Base-by-base conservation (phyloP, 352 stramenopile genomes). In the Pythium biforme region DNA sequence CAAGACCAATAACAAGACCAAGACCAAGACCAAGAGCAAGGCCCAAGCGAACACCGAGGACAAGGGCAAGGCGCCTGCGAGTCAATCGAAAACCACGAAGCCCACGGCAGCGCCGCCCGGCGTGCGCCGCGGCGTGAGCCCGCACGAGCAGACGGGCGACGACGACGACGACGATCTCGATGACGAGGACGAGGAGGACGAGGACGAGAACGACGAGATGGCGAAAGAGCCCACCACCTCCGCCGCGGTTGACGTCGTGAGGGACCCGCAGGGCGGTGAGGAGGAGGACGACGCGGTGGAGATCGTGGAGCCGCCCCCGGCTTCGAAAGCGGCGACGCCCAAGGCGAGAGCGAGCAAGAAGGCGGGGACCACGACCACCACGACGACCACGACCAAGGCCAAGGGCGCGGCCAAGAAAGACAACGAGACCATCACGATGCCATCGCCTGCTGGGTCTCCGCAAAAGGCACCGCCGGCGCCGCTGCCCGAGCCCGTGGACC, bases 401-500 rank as follows among this genome's bases (percentile, higher is more conserved):
- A 55, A 55, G 29, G 29, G 27, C 0, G 5, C 29, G 48, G 29
- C 51, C 51, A 57, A 64, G 48, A 47, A 60, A 40, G 39, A 55
- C 41, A 33, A 67, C 72, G 60, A 47, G 12, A 29, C n/a, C 15
- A n/a, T n/a, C n/a, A n/a, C 25, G 27, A 23, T 27, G 14, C 25
- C 48, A 10, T 43, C 53, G 7, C 29, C 57, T 11, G 47, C 29
- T 7, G 27, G 67, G 3, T 69, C 63, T 0, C 55, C 63, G n/a
- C 63, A 60, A 15, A 70, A 70, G 56, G 7, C 46, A 12, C 3
- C 33, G 12, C 49, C 54, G 12, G 49, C 53, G 37, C 37, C 37
- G 17, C 37, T 43, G 12, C 37, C 37, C 20, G 48, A 33, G 70
- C 79, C 43, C 19, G 60, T 89, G 23, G 79, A 90, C 59, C 79